phyloP scores from a whole-genome alignment of 495 filamentous ascomycete genomes.

The Xylaria intraflava region DNA sequence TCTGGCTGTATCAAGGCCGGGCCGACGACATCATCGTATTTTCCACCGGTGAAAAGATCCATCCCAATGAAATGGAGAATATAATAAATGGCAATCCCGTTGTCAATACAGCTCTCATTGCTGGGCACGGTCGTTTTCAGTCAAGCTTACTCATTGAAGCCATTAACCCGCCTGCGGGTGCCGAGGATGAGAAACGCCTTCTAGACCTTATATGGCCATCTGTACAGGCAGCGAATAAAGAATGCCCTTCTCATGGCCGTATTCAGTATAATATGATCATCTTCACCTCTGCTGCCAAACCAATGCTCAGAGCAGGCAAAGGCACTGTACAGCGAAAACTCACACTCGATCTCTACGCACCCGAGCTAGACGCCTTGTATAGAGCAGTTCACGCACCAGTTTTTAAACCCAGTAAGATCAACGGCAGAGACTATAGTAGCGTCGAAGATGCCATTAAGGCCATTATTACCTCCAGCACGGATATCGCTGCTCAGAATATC shows the following conservation, averaged over 20 bases:
- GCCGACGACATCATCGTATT: slow-evolving; percentile 52
- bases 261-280: slow-evolving; percentile 24
- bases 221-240: slow-evolving; percentile 32
- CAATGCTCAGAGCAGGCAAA: slow-evolving; percentile 43
- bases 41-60: slow-evolving; percentile 50
- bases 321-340: slow-evolving; percentile 41
- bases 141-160: slow-evolving; percentile 44
- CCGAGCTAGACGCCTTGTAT: slow-evolving; percentile 42
- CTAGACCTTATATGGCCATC: slow-evolving; percentile 27
- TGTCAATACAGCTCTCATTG: slow-evolving; percentile 36
- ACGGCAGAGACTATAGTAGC: background rate
- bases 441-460: background rate
- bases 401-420: background rate
- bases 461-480: background rate
- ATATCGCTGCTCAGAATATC: background rate
- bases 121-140: slow-evolving; percentile 40
- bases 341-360: slow-evolving; percentile 38
- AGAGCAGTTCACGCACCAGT: background rate
- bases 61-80: slow-evolving; percentile 43
- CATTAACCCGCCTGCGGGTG: slow-evolving; percentile 8
- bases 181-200: slow-evolving; percentile 8
- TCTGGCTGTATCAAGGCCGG: slow-evolving; percentile 43
- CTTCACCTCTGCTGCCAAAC: slow-evolving; percentile 32
- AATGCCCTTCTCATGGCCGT: slow-evolving; percentile 28
- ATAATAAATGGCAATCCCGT: slow-evolving; percentile 29